Evolutionary conservation across 2,329 filamentous ascomycete species (phyloP).

Genomic region (Aspergillus quadrilineatus): DNA sequence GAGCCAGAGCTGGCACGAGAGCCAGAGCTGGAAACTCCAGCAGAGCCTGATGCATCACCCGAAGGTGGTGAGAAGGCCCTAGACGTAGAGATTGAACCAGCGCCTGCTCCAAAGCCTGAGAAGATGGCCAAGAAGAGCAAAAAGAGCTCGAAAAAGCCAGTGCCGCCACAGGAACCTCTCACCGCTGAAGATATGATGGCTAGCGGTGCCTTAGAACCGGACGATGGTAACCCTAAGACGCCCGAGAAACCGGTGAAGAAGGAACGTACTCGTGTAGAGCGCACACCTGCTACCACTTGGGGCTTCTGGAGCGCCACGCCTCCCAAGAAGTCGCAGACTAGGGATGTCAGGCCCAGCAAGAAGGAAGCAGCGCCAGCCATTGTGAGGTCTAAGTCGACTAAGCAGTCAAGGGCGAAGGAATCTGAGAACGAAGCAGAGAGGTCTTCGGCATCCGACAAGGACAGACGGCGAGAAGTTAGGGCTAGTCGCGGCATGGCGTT

Average conservation of each 20-base stretch:
- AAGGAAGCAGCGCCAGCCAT: constrained; percentile 45
- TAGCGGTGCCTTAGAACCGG: constrained; percentile 23
- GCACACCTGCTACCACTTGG: constrained; percentile 71
- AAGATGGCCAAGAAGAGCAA: constrained; percentile 38
- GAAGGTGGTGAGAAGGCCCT: constrained; percentile 16
- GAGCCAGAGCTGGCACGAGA: constrained; percentile 16
- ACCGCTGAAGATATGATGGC: constrained; percentile 46
- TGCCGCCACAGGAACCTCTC: constrained; percentile 48
- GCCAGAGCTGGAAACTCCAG: constrained; percentile 26
- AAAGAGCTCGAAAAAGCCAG: constrained; percentile 23
- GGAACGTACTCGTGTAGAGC: constrained; percentile 73
- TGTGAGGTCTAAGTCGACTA: constrained; percentile 57
- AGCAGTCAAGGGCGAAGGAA: constrained; percentile 60
- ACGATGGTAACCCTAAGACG: constrained; percentile 46
- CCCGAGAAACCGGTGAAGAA: constrained; percentile 63
- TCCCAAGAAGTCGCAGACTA: constrained; percentile 50
- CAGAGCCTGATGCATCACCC: constrained; percentile 19
- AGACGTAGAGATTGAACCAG: constrained; percentile 28
- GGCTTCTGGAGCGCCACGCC: constrained; percentile 67
- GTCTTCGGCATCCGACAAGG: constrained; percentile 72
- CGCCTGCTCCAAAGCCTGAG: constrained; percentile 24
- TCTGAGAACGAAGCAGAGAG: constrained; percentile 59
- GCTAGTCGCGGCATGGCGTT: constrained; percentile 59
- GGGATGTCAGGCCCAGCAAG: constrained; percentile 45
- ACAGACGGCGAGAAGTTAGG: constrained; percentile 55